phyloP scores from a whole-genome alignment of 1,284 basidiomycete species.

The Lentinus polychrous region DNA sequence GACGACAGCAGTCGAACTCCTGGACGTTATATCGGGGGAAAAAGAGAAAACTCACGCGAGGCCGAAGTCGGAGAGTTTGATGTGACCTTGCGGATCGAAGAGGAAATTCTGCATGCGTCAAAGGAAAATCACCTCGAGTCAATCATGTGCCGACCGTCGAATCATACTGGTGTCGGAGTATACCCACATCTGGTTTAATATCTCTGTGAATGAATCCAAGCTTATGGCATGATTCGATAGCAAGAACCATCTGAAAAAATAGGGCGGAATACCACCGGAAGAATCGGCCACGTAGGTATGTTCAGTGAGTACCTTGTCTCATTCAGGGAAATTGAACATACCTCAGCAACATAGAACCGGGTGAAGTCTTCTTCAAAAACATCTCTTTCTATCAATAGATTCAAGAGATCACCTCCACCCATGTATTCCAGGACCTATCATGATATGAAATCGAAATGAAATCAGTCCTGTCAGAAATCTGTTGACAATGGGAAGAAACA shows the following conservation, averaged over 20 bases:
- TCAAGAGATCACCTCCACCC: constrained; percentile 94
- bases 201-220: constrained; percentile 97
- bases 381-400: constrained; percentile 90
- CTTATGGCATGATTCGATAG: constrained; percentile 89
- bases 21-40: constrained; percentile 2
- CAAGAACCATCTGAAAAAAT: constrained; percentile 79
- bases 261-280: not conserved
- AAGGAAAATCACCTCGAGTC: constrained; percentile 20
- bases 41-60: constrained; percentile 62
- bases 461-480: constrained; percentile 39
- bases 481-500: constrained; percentile 10
- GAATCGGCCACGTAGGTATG: constrained; percentile 4
- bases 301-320: constrained; percentile 1
- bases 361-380: constrained; percentile 93
- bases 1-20: constrained; percentile 7
- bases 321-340: constrained; percentile 26
- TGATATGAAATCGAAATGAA: constrained; percentile 44
- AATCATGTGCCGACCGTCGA: constrained; percentile 11
- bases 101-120: constrained; percentile 76
- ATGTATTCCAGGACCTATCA: constrained; percentile 84
- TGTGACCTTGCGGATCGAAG: constrained; percentile 88
- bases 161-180: constrained; percentile 3
- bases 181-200: constrained; percentile 86
- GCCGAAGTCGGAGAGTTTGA: constrained; percentile 94
- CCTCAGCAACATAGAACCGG: constrained; percentile 92